Evolutionary conservation across 768 basidiomycete species (phyloP).

Genomic region (Boletus sp.): DNA sequence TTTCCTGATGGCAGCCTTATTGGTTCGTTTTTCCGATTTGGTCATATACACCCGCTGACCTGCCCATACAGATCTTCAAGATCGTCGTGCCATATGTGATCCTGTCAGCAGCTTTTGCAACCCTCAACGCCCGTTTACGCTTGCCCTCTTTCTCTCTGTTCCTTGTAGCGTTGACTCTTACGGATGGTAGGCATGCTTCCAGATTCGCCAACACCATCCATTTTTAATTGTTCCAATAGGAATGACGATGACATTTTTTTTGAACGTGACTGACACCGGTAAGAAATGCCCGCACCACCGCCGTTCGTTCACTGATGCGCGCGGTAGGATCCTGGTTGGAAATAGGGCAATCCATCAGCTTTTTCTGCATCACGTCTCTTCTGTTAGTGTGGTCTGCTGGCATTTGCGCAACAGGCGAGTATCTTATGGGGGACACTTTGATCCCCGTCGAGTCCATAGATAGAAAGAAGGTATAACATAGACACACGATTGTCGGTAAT

Average conservation of each 20-base stretch:
- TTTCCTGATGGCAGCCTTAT: constrained; percentile 72
- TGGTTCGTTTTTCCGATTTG: constrained; percentile 41
- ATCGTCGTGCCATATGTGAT: constrained; percentile 79
- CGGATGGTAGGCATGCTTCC: constrained; percentile 7
- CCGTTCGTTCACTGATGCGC: constrained; percentile 2
- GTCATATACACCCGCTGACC: constrained; percentile 1
- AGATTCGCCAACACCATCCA: neutral
- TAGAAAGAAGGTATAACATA: constrained; percentile 21
- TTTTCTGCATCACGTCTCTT: constrained; percentile 81
- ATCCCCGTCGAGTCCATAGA: constrained; percentile 15
- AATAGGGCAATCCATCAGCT: constrained; percentile 84
- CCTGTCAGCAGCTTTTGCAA: constrained; percentile 63
- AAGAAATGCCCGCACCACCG: constrained; percentile 11
- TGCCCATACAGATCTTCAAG: constrained; percentile 61
- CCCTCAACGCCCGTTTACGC: constrained; percentile 61
- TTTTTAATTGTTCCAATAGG: constrained; percentile 36
- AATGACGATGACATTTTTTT: constrained; percentile 83
- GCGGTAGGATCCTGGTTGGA: constrained; percentile 77
- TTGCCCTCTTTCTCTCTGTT: constrained; percentile 81
- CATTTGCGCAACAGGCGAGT: constrained; percentile 69
- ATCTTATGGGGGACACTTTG: constrained; percentile 49
- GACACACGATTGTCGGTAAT: constrained; percentile 24
- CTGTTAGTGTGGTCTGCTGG: constrained; percentile 77
- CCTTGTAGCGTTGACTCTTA: constrained; percentile 66
- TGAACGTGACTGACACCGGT: constrained; percentile 79